Base-by-base conservation (phyloP, 805 yeast species). In the Hanseniaspora thailandica region DNA sequence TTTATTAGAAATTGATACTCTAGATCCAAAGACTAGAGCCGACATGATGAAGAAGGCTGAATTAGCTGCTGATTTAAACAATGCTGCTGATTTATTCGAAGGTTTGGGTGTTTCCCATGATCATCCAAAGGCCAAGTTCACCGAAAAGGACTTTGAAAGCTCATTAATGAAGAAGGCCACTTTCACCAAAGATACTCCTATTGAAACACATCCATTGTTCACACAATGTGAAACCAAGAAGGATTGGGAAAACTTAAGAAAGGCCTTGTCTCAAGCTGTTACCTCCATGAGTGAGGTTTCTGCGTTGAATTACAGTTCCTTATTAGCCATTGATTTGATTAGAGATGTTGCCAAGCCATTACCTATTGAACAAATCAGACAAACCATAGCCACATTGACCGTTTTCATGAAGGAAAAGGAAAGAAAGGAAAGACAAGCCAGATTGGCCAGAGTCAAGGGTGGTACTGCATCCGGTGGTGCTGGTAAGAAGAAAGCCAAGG, bases 381-480 rank as follows among this genome's bases (percentile, higher is more conserved):
- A 89, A 69, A 87, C 87, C 51, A 75, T 84, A 43, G 82, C 94
- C 38, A 89, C 97, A 0, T 73, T 90, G 63, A 85, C 80, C 60
- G 90, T 89, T 4, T 67, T 82, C 54, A 73, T 84, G 57, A 88
- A 84, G 62, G 95, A 88, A 54, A 90, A 90, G 71, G 87, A 82
- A 68, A 83, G 82, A 65, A 84, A 83, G 53, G 97, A 90, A 71
- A 86, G 97, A 74, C 85, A 79, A 62, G 87, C 85, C 25, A 81
- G 96, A 67, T 71, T 85, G 62, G 78, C 84, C 61, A 83, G 81
- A 66, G 70, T 67, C 44, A 75, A 86, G 53, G 90, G 93, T 57
- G 93, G 90, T 58, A 84, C 94, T 26, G 79, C 90, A 38, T 78
- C 86, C 23, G 94, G 94, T 62, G 96, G 96, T 66, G 93, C 94